A percentile compares a stretch with the other conserved stretches of the same genome.
phyloP scores from a whole-genome alignment of 2,329 filamentous ascomycete species.

The Cytospora piceicola region DNA sequence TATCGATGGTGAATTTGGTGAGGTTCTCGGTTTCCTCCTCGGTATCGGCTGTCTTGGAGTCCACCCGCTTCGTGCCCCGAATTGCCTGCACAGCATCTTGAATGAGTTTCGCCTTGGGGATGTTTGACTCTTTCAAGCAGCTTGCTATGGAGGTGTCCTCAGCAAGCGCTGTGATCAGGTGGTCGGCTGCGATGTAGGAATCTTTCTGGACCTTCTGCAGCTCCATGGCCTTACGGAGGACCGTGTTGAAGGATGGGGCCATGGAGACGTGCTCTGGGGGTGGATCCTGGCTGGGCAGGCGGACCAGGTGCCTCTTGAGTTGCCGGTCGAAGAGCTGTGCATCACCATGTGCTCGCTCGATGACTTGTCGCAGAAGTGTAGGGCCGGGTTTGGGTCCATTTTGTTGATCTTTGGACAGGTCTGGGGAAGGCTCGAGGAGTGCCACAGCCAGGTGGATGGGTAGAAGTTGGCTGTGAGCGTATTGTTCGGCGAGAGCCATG shows the following conservation, averaged over 20 bases:
- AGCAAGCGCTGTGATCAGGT: slow-evolving; percentile 82
- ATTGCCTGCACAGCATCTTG: slow-evolving; percentile 91
- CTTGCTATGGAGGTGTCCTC: slow-evolving; percentile 78
- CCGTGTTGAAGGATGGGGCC: slow-evolving; percentile 78
- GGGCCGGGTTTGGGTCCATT: slow-evolving; percentile 68
- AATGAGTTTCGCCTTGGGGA: slow-evolving; percentile 88
- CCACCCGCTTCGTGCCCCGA: slow-evolving; percentile 88
- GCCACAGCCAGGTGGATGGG: slow-evolving; percentile 88
- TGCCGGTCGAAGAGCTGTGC: slow-evolving; percentile 84
- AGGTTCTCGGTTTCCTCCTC: slow-evolving; percentile 94
- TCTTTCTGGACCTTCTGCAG: slow-evolving; percentile 98
- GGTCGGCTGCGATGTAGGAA: slow-evolving; percentile 90
- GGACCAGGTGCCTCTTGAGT: slow-evolving; percentile 89
- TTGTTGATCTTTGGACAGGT: slow-evolving; percentile 81
- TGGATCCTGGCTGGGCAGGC: slow-evolving; percentile 91
- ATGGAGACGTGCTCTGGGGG: slow-evolving; percentile 87
- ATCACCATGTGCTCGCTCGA: slow-evolving; percentile 93
- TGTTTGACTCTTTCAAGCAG: slow-evolving; percentile 81
- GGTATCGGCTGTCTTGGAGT: slow-evolving; percentile 93
- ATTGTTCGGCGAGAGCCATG: slow-evolving; percentile 84
- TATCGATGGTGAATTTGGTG: slow-evolving; percentile 97
- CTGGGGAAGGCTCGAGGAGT: slow-evolving; percentile 74
- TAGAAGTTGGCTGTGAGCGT: slow-evolving; percentile 86
- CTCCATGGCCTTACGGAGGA: slow-evolving; percentile 83
- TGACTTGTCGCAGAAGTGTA: slow-evolving; percentile 91